These are phyloP conservation scores for Paecilomyces variotii DNA, from an alignment of 2,329 filamentous ascomycete species.

Conservation along the genomic window DNA sequence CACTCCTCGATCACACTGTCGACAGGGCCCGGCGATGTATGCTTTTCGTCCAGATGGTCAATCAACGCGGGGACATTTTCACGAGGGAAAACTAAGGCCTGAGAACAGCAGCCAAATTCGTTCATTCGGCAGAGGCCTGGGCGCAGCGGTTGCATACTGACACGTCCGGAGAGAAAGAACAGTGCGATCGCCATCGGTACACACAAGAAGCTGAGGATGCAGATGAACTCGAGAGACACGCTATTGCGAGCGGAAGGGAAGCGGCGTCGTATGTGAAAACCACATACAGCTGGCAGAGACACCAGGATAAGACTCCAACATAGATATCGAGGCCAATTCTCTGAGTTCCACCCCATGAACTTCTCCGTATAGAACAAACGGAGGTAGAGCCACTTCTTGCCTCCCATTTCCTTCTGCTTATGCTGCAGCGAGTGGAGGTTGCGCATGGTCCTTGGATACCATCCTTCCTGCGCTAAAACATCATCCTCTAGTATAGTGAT, in stretches of 20 bases:
- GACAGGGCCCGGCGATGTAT: neutral
- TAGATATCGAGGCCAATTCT: conserved; percentile 32
- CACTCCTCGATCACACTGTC: neutral
- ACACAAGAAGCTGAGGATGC: conserved; percentile 20
- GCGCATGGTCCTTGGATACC: conserved; percentile 35
- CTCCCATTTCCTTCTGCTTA: neutral
- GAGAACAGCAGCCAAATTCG: conserved; percentile 37
- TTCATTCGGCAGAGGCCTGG: conserved; percentile 35
- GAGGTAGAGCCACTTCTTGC: conserved; percentile 30
- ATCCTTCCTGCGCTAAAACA: conserved; percentile 38
- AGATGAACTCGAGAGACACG: conserved; percentile 14
- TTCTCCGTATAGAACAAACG: conserved; percentile 42
- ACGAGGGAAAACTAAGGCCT: conserved; percentile 37
- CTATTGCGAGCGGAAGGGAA: conserved; percentile 4
- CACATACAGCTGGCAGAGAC: conserved; percentile 10
- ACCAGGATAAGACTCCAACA: conserved; percentile 21
- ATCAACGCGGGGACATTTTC: conserved; percentile 1
- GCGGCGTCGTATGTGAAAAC: conserved; percentile 10
- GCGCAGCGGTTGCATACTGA: conserved; percentile 30
- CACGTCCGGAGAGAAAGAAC: conserved; percentile 36
- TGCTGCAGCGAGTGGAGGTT: conserved; percentile 28
- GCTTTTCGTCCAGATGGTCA: neutral
- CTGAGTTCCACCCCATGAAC: conserved; percentile 39
- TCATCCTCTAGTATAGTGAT: conserved; percentile 43
- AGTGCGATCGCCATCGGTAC: conserved; percentile 23